Evolutionary conservation across 2,329 filamentous ascomycete species (phyloP), one percentile per base, ranked within the genome.

Genomic region (Alternaria rosae): DNA sequence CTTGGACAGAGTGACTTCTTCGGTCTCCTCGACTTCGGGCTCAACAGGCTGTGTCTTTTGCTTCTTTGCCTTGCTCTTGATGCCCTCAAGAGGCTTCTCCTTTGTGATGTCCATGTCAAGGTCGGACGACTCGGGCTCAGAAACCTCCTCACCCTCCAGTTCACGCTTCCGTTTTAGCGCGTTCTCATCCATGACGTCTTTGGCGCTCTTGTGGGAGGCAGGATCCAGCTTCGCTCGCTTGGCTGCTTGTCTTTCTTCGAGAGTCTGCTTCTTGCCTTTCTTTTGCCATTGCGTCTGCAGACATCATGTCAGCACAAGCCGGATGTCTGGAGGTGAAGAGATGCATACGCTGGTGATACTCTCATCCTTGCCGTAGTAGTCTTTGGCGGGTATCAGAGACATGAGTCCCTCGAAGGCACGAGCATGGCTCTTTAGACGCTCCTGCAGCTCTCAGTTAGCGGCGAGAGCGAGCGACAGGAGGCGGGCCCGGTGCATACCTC

Each of bases 151-250:
- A 66, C 91, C 88, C 56, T 89, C 87, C 26, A 91, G 84, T 82
- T 97, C 82, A 26, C 83, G 79, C 74, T 84, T 97, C 62, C 93
- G 88, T 84, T 97, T 97, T 72, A 82, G 82, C 55, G 86, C 87
- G 57, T 92, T 93, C 69, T 97, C 94, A 70, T 96, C 93, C 88
- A 97, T 91, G 64, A 97, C 89, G 79, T 98, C 94, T 79, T 97
- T 94, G 64, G 93, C 94, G 68, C 89, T 95, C 84, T 96, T 95
- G 68, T 91, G 89, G 75, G 93, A 93, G 69, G 94, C 92, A 25
- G 95, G 94, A 74, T 98, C 92, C 42, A 98, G 86, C 82, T 97
- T 98, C 62, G 91, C 92, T 76, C 90, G 87, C 82, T 93, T 93
- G 42, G 76, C 76, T n/a, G 76, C 74, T 61, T 71, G 71, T 56